Conservation (phyloP, 352 stramenopile species). For the Aphanomyces stellatus region DNA sequence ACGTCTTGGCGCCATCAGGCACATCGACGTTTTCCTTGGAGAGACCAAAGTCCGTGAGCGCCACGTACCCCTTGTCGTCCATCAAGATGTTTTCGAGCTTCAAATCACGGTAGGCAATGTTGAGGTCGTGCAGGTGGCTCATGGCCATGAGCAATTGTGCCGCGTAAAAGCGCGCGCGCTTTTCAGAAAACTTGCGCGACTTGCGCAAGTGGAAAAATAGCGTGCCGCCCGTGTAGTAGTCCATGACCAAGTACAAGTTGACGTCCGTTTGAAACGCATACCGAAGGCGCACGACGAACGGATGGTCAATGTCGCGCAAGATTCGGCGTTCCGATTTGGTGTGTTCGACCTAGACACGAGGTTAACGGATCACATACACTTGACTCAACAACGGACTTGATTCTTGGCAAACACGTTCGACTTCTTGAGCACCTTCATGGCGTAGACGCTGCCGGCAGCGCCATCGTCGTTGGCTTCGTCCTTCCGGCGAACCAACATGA, state of each 20-base stretch:
- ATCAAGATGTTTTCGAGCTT: conserved; percentile 95
- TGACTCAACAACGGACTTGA: no score
- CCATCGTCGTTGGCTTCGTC: conserved; percentile 50
- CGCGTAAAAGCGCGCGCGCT: conserved; percentile 84
- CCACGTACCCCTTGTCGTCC: conserved; percentile 90
- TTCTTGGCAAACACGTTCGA: conserved; percentile 86
- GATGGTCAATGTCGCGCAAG: conserved; percentile 85
- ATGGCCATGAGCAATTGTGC: conserved; percentile 88
- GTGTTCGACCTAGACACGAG: conserved; percentile 66
- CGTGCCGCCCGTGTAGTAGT: conserved; percentile 89
- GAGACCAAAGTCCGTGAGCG: conserved; percentile 88
- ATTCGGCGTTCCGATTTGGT: conserved; percentile 89
- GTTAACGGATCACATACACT: no score
- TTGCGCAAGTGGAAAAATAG: conserved; percentile 91
- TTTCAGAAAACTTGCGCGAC: conserved; percentile 84
- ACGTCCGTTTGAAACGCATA: conserved; percentile 92
- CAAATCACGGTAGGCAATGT: conserved; percentile 92
- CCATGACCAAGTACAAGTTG: conserved; percentile 90
- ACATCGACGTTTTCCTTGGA: conserved; percentile 89
- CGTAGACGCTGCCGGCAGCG: conserved; percentile 75
- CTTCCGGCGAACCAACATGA: conserved; percentile 93
- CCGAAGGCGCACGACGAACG: conserved; percentile 88
- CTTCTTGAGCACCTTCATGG: conserved; percentile 93
- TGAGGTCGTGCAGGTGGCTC: conserved; percentile 88
- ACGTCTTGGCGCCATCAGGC: conserved; percentile 83